These are phyloP conservation scores for Trichosporon sp. DNA, from an alignment of 1,284 basidiomycete genomes.

Conservation along the genomic window DNA sequence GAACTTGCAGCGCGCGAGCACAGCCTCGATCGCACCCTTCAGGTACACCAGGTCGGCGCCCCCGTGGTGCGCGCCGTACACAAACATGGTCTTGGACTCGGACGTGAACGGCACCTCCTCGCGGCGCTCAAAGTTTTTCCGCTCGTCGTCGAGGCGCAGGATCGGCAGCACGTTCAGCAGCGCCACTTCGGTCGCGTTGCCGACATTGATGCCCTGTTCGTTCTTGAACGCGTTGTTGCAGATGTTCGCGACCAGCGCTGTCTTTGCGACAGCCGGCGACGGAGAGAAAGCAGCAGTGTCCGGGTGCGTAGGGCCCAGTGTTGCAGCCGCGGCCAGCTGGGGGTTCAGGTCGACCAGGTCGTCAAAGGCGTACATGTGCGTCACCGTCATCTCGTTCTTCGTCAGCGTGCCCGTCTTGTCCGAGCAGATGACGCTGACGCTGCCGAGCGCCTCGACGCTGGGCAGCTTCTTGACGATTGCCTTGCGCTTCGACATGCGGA, in stretches of 20 bases:
- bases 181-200: conserved; percentile 88
- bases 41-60: conserved; percentile 73
- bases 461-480: conserved; percentile 97
- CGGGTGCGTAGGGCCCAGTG: conserved; percentile 59
- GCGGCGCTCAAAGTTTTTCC: conserved; percentile 65
- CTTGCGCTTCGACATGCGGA: conserved; percentile 88
- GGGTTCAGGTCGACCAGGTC: conserved; percentile 67
- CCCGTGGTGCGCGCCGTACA: conserved; percentile 63
- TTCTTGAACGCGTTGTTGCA: conserved; percentile 61
- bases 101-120: conserved; percentile 86
- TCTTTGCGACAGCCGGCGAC: conserved; percentile 62
- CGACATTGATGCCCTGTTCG: conserved; percentile 70
- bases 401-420: conserved; percentile 98
- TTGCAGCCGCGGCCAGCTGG: conserved; percentile 47
- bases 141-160: conserved; percentile 66
- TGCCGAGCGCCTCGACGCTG: conserved; percentile 88
- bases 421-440: conserved; percentile 91
- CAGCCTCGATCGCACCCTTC: conserved; percentile 86
- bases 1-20: conserved; percentile 77
- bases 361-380: conserved; percentile 79
- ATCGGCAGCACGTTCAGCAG: conserved; percentile 73
- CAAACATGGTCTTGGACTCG: conserved; percentile 86
- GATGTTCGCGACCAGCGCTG: conserved; percentile 56
- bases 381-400: conserved; percentile 92
- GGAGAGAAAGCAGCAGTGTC: conserved; percentile 44